These are phyloP conservation scores for Boletus insuetus DNA, from an alignment of 768 basidiomycete species.

Conservation along the genomic window DNA sequence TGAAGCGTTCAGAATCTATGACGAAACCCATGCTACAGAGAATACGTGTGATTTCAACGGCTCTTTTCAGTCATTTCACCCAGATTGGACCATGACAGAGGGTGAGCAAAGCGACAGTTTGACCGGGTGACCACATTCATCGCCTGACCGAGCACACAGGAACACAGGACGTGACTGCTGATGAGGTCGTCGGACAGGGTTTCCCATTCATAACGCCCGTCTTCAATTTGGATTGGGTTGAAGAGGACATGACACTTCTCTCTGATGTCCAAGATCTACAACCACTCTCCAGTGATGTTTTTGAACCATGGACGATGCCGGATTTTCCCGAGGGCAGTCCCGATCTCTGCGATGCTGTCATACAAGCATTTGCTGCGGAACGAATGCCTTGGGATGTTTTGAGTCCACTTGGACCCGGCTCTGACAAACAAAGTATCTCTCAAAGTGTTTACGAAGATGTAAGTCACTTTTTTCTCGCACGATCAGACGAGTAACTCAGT, in stretches of 20 bases:
- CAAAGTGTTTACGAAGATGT: background rate
- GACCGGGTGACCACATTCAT: background rate
- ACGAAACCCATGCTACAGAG: background rate
- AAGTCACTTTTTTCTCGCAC: background rate
- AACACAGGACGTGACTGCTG: too few relatives aligned
- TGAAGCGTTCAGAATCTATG: background rate
- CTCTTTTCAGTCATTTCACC: background rate
- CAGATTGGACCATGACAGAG: background rate
- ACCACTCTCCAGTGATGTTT: background rate
- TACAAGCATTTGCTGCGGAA: background rate
- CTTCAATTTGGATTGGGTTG: background rate
- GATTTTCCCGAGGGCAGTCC: background rate
- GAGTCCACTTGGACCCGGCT: background rate
- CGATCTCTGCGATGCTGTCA: background rate
- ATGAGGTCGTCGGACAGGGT: background rate
- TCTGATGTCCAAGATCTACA: background rate
- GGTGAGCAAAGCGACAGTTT: constrained; percentile 5
- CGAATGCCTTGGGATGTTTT: background rate
- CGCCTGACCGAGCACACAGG: constrained; percentile 5
- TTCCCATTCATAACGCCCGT: too few relatives aligned
- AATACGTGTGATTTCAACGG: background rate
- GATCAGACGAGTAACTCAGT: background rate
- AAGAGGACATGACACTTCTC: background rate
- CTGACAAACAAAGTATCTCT: background rate
- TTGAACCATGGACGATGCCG: background rate